phyloP scores from a whole-genome alignment of 768 basidiomycete species.

The Phlegmacium glaucopus region DNA sequence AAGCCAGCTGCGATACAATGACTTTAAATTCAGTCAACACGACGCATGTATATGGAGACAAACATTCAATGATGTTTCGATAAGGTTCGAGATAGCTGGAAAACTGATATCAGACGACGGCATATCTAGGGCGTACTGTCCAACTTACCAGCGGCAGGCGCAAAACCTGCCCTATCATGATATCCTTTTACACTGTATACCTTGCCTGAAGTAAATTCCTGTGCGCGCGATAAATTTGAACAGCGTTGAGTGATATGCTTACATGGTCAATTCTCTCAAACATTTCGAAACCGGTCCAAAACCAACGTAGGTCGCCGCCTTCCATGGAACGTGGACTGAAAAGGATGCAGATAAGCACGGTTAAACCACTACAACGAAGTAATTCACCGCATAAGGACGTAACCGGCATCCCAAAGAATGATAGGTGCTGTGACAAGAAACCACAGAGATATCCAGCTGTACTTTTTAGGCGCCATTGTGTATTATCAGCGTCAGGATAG shows the following conservation, averaged over 20 bases:
- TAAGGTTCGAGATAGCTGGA: constrained; percentile 66
- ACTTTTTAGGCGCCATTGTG: constrained; percentile 29
- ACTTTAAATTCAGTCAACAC: not conserved
- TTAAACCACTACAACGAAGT: constrained; percentile 36
- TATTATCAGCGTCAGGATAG: constrained; percentile 1
- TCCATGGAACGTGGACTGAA: constrained; percentile 39
- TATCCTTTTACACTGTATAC: constrained; percentile 70
- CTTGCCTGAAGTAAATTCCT: constrained; percentile 25
- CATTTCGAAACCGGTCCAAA: constrained; percentile 72
- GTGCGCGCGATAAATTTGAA: constrained; percentile 1
- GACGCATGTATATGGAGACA: constrained; percentile 3
- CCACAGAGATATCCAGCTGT: constrained; percentile 52
- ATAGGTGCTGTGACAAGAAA: constrained; percentile 56
- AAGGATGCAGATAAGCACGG: constrained; percentile 5
- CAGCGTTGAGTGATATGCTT: constrained; percentile 2
- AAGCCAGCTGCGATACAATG: constrained; percentile 33
- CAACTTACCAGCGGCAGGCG: constrained; percentile 65
- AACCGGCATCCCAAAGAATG: constrained; percentile 70
- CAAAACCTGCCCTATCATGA: constrained; percentile 64
- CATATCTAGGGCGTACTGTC: constrained; percentile 1
- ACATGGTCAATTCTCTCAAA: constrained; percentile 54
- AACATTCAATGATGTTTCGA: constrained; percentile 69
- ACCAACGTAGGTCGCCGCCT: constrained; percentile 81
- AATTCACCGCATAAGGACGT: constrained; percentile 36
- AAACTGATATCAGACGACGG: not conserved